Evolutionary conservation across 1,139 yeast genomes (phyloP), one percentile per base, ranked within the genome.

Genomic region (Hanseniaspora uvarum): DNA sequence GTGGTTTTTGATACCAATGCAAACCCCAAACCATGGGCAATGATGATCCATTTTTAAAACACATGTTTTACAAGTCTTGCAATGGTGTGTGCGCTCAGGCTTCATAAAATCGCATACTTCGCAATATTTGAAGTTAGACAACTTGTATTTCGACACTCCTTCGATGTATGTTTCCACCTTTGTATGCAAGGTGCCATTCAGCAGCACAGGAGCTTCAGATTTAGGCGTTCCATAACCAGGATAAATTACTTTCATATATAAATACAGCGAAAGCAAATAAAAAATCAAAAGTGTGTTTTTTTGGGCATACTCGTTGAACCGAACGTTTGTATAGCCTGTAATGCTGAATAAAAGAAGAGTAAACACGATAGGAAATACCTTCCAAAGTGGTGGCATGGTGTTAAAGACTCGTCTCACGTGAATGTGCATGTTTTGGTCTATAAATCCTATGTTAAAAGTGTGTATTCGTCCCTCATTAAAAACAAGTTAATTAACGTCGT

Each of bases 21-120:
- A 92, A 12, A 79, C 74, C 5, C 95, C 80, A 65, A 92, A 88
- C 98, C 98, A 92, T 0, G 98, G 97, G 65, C 98, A 92, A 68
- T 86, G 94, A 64, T 92, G 98, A 68, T 84, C 94, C 92, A 83
- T 83, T 57, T 76, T 72, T 54, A 92, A 72, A 1, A 86, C 75
- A 67, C 98, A 92, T 53, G 68, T 70, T 11, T 79, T 75, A 59
- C 94, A 80, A 24, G 78, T 70, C 0, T 86, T 81, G 57, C 98
- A 92, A 67, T 92, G 97, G 65, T 92, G 98, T 56, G 86, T 77
- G 55, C 98, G 71, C 65, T 92, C 97, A 0, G 98, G 98, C 65
- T 92, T 92, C 94, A 95, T 88, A 48, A 79, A 81, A 46, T 71
- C 65, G 66, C 98, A 92, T 24, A 36, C 37, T 0, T 41, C 24